These are phyloP conservation scores for Psilocybe cyanescens DNA, from an alignment of 768 basidiomycete genomes.

Conservation along the genomic window DNA sequence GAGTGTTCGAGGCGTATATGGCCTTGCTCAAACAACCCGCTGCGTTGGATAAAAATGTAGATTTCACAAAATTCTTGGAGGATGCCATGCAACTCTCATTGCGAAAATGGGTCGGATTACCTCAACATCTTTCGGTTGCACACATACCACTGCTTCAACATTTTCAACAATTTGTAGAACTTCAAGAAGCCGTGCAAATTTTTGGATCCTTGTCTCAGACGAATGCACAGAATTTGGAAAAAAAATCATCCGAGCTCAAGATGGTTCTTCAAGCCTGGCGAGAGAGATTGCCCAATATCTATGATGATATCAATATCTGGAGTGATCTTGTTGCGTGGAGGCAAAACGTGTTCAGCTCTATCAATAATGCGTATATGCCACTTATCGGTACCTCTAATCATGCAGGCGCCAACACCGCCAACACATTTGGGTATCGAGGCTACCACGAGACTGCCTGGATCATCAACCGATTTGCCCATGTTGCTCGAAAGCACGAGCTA, in stretches of 20 bases:
- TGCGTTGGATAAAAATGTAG: constrained; percentile 80
- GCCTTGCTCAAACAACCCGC: constrained; percentile 85
- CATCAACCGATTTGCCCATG: constrained; percentile 98
- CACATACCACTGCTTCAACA: constrained; percentile 95
- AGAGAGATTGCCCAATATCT: constrained; percentile 92
- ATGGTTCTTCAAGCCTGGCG: constrained; percentile 97
- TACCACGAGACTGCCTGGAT: constrained; percentile 99
- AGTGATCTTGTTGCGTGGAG: constrained; percentile 99
- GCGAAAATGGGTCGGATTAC: constrained; percentile 93
- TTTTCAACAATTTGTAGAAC: constrained; percentile 98
- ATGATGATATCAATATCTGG: constrained; percentile 99
- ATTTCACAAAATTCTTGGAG: constrained; percentile 88
- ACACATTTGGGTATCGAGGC: constrained; percentile 91
- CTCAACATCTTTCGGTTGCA: constrained; percentile 83
- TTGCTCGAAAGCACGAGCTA: constrained; percentile 95
- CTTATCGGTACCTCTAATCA: constrained; percentile 70
- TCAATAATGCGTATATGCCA: constrained; percentile 95
- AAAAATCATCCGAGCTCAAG: constrained; percentile 94
- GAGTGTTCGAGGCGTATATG: constrained; percentile 96
- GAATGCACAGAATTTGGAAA: constrained; percentile 86
- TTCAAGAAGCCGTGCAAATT: constrained; percentile 94
- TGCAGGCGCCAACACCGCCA: constrained; percentile 55
- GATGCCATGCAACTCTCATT: constrained; percentile 97
- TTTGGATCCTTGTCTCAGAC: constrained; percentile 90
- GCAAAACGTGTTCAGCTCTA: constrained; percentile 96